Evolutionary conservation across 495 filamentous ascomycete genomes (phyloP).

Genomic region (Tricharina praecox): DNA sequence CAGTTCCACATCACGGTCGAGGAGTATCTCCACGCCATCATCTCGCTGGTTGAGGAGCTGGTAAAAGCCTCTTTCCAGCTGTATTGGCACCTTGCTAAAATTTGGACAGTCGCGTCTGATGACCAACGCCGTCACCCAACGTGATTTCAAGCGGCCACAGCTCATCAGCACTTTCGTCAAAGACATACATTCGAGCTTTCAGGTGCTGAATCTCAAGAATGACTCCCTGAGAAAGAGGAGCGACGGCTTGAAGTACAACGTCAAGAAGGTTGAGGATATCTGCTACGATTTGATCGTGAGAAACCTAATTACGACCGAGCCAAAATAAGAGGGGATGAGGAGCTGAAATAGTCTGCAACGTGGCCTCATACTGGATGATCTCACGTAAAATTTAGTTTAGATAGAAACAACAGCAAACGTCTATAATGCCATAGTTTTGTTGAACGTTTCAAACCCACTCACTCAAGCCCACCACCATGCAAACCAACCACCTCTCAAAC

Average conservation of each 20-base stretch:
- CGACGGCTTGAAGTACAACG: constrained; percentile 85
- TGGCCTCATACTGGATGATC: too few relatives aligned
- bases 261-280: constrained; percentile 95
- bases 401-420: too few relatives aligned
- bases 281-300: constrained; percentile 85
- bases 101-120: constrained; percentile 42
- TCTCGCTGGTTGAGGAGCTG: constrained; percentile 77
- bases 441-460: too few relatives aligned
- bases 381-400: too few relatives aligned
- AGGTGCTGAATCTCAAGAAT: constrained; percentile 93
- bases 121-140: constrained; percentile 90
- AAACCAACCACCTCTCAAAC: too few relatives aligned
- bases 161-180: constrained; percentile 86
- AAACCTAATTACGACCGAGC: constrained; percentile 43
- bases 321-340: constrained; percentile 27
- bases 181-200: constrained; percentile 86
- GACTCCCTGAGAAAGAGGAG: constrained; percentile 72
- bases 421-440: too few relatives aligned
- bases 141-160: constrained; percentile 66
- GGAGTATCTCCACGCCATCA: constrained; percentile 80
- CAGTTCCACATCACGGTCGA: constrained; percentile 91
- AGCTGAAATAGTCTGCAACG: too few relatives aligned
- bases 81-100: background rate
- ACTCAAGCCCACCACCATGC: too few relatives aligned
- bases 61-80: constrained; percentile 27